phyloP scores from a whole-genome alignment of 2,329 filamentous ascomycete species.

The Alternaria dauci region DNA sequence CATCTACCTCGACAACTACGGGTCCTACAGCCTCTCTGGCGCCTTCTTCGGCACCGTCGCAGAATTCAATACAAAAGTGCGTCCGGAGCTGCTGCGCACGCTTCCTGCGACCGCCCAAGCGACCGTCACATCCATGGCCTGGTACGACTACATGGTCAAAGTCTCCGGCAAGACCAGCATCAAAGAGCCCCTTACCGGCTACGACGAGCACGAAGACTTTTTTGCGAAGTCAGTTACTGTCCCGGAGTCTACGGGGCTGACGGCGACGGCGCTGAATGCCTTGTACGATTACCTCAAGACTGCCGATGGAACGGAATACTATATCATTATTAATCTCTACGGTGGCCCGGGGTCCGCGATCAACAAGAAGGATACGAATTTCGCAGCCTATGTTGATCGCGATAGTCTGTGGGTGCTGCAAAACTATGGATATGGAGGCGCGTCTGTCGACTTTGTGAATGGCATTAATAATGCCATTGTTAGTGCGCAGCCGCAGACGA shows the following conservation, averaged over 20 bases:
- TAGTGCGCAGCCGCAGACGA: constrained; percentile 47
- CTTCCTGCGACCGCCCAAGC: constrained; percentile 37
- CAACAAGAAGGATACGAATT: constrained; percentile 45
- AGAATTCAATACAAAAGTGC: constrained; percentile 51
- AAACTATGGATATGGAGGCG: constrained; percentile 43
- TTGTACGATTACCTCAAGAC: constrained; percentile 46
- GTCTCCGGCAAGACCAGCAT: constrained; percentile 43
- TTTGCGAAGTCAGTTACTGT: constrained; percentile 54
- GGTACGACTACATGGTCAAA: constrained; percentile 55
- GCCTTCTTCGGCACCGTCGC: constrained; percentile 51
- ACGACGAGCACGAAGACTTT: constrained; percentile 51
- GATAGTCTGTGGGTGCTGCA: constrained; percentile 51
- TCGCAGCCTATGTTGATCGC: constrained; percentile 49
- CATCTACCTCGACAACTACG: constrained; percentile 51
- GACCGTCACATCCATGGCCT: constrained; percentile 41
- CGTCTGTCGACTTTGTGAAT: constrained; percentile 50
- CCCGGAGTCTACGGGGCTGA: constrained; percentile 47
- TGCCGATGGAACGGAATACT: constrained; percentile 36
- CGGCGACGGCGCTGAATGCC: constrained; percentile 33
- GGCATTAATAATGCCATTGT: constrained; percentile 54
- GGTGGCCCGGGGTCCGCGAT: constrained; percentile 49
- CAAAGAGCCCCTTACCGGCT: constrained; percentile 43
- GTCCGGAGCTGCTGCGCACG: constrained; percentile 51
- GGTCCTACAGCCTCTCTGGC: constrained; percentile 49
- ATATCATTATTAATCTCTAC: constrained; percentile 52